A percentile compares a stretch with the other conserved stretches of the same genome.
Evolutionary conservation across 225 moss, liverwort and hornwort genomes (phyloP).

Genomic region (Neckera pumila): DNA sequence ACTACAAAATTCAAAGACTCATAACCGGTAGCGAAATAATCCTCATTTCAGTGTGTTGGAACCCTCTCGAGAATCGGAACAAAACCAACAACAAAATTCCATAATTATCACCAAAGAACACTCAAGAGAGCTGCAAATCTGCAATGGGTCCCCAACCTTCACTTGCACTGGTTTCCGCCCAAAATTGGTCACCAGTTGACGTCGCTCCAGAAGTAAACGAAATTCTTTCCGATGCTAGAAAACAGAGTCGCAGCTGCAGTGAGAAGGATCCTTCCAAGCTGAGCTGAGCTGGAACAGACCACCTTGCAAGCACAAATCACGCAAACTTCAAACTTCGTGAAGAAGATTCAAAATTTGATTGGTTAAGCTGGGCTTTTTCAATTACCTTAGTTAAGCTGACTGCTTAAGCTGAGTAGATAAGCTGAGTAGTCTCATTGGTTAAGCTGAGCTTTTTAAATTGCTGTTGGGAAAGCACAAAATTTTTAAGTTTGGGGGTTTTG

Average conservation of each 20-base stretch:
- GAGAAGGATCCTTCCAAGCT: not conserved
- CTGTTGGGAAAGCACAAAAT: no score
- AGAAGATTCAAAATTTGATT: not conserved
- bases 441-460: no score
- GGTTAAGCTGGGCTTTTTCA: no score
- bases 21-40: not conserved
- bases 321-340: not conserved
- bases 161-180: not conserved
- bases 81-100: not conserved
- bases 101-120: not conserved
- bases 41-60: not conserved
- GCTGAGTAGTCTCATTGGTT: no score
- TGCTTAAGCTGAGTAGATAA: no score
- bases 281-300: no score
- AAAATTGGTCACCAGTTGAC: not conserved
- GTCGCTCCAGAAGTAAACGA: not conserved
- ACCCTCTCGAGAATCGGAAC: not conserved
- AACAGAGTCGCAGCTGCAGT: not conserved
- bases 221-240: not conserved
- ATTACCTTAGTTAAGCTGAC: no score
- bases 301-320: not conserved
- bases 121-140: not conserved
- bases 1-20: not conserved
- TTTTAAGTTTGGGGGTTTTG: no score
- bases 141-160: not conserved